Conservation (phyloP, 805 yeast genomes). For the Suhomyces sp. region DNA sequence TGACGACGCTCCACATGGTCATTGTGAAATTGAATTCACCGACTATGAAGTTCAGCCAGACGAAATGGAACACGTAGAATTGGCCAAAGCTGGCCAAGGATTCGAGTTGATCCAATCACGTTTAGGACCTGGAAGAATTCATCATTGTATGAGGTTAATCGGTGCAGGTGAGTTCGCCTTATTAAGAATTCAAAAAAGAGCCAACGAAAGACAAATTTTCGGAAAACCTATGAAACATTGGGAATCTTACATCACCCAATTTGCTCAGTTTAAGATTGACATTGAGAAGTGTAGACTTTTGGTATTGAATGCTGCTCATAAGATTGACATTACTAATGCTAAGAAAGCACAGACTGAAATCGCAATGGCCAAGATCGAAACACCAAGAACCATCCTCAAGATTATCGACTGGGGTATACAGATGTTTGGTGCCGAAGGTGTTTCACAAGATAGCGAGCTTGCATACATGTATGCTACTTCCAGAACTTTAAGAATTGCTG, state of each 20-base stretch:
- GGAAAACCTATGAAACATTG: constrained; percentile 50
- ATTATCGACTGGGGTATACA: constrained; percentile 64
- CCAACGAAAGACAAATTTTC: constrained; percentile 51
- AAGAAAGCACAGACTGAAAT: constrained; percentile 57
- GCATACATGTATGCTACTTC: constrained; percentile 51
- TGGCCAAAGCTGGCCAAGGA: constrained; percentile 53
- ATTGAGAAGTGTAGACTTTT: constrained; percentile 53
- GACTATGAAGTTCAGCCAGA: constrained; percentile 47
- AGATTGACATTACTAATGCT: constrained; percentile 52
- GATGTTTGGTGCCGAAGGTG: constrained; percentile 64
- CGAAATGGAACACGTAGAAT: constrained; percentile 40
- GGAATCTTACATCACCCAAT: constrained; percentile 48
- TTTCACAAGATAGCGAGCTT: constrained; percentile 59
- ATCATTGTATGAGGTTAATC: constrained; percentile 65
- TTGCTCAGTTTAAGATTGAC: constrained; percentile 54
- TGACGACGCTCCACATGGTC: constrained; percentile 75
- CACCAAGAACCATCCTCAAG: constrained; percentile 53
- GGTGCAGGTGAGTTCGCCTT: constrained; percentile 63
- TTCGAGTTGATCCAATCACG: constrained; percentile 64
- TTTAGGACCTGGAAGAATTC: constrained; percentile 69
- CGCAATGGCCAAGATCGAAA: constrained; percentile 61
- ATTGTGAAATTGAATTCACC: constrained; percentile 55
- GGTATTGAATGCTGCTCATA: constrained; percentile 60
- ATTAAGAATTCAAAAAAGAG: constrained; percentile 47
- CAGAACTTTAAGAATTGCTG: constrained; percentile 62